Conservation (phyloP, 1,139 yeast species). For the Arxiozyma telluris region DNA sequence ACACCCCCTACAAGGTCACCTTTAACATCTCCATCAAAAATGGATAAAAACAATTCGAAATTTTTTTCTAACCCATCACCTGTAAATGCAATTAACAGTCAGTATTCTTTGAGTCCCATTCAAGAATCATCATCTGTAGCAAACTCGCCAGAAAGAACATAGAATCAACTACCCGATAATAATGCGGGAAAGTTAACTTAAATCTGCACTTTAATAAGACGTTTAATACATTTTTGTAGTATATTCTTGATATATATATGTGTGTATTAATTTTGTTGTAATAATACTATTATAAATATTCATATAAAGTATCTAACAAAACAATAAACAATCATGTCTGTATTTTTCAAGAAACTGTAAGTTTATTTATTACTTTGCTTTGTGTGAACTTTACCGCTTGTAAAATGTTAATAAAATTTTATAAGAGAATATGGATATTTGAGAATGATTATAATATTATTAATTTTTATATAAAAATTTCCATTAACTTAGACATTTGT, state of each 20-base stretch:
- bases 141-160: slow-evolving; percentile 20
- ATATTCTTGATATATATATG: too few relatives aligned
- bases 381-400: background rate
- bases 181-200: background rate
- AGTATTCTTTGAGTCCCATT: slow-evolving; percentile 27
- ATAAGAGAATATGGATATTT: background rate
- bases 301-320: background rate
- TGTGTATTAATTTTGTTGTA: background rate
- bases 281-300: too few relatives aligned
- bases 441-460: too few relatives aligned
- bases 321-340: too few relatives aligned
- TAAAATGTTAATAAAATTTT: too few relatives aligned
- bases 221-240: background rate
- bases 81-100: slow-evolving; percentile 13
- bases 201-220: background rate
- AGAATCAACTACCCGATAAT: background rate
- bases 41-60: slow-evolving; percentile 10
- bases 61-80: slow-evolving; percentile 22
- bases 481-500: background rate
- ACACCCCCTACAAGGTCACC: slow-evolving; percentile 6
- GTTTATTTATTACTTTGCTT: background rate
- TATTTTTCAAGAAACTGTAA: too few relatives aligned
- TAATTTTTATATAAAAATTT: too few relatives aligned
- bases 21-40: slow-evolving; percentile 2
- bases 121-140: slow-evolving; percentile 28